phyloP scores from a whole-genome alignment of 1,139 yeast species.

The Sugiyamaella xylanicola region DNA sequence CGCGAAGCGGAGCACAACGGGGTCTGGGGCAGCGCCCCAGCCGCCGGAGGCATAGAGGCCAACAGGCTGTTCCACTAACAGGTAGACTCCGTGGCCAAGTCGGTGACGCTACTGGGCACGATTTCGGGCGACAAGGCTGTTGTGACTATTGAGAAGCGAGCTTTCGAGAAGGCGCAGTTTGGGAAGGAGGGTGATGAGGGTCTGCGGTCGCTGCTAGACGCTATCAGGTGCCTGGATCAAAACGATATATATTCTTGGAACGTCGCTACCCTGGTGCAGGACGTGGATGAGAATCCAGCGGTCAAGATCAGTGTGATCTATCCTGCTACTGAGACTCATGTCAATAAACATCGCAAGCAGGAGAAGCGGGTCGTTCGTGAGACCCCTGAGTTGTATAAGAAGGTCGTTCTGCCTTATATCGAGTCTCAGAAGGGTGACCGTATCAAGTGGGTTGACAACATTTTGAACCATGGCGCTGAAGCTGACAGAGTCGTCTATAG shows the following conservation, averaged over 20 bases:
- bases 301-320: conserved; percentile 76
- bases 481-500: conserved; percentile 72
- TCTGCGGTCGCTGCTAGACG: conserved; percentile 25
- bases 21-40: neutral
- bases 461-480: conserved; percentile 80
- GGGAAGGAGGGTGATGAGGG: conserved; percentile 25
- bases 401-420: conserved; percentile 73
- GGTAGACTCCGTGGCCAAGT: conserved; percentile 63
- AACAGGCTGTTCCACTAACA: conserved; percentile 3
- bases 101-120: conserved; percentile 63
- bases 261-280: conserved; percentile 53
- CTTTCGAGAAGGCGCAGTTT: conserved; percentile 46
- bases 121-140: conserved; percentile 66
- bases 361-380: conserved; percentile 64
- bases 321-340: conserved; percentile 89
- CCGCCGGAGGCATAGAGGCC: no score
- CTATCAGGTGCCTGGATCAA: conserved; percentile 53
- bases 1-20: neutral
- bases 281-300: conserved; percentile 53
- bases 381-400: conserved; percentile 72
- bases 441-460: conserved; percentile 88
- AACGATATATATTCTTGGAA: conserved; percentile 92
- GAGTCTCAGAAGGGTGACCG: conserved; percentile 74
- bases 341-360: conserved; percentile 68
- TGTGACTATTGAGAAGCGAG: conserved; percentile 71